Evolutionary conservation across 148 eudicot genomes (phyloP).

Genomic region (Rhododendron simsii): DNA sequence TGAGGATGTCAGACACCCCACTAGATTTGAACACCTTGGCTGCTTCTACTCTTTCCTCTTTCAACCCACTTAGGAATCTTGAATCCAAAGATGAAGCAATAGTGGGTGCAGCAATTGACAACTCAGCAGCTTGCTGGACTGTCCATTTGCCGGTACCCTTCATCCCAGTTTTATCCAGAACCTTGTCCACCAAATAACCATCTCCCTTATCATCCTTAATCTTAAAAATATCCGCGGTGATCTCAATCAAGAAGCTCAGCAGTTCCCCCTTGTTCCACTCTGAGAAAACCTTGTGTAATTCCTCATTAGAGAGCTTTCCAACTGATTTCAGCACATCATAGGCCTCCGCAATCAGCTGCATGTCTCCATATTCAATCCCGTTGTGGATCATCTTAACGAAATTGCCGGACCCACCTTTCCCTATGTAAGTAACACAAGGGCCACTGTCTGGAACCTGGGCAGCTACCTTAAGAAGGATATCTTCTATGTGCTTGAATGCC

Average conservation of each 20-base stretch:
- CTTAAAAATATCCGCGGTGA: conserved; percentile 81
- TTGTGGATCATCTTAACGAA: conserved; percentile 89
- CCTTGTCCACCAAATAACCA: conserved; percentile 80
- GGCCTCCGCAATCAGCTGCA: conserved; percentile 91
- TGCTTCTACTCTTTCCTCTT: conserved; percentile 81
- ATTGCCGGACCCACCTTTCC: conserved; percentile 85
- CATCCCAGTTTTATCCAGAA: conserved; percentile 91
- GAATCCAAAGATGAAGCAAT: conserved; percentile 86
- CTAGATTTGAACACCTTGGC: conserved; percentile 64
- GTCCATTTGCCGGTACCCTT: conserved; percentile 98
- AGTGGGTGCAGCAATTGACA: conserved; percentile 83
- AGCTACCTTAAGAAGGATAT: conserved; percentile 78
- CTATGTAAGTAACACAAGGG: conserved; percentile 89
- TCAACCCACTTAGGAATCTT: conserved; percentile 77
- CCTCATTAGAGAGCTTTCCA: conserved; percentile 89
- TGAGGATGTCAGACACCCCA: conserved; percentile 44
- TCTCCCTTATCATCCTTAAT: conserved; percentile 79
- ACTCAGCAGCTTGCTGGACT: conserved; percentile 90
- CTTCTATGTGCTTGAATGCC: conserved; percentile 84
- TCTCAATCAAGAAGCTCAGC: conserved; percentile 77
- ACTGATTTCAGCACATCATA: conserved; percentile 80
- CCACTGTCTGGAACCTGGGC: conserved; percentile 92
- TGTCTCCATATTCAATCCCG: conserved; percentile 89
- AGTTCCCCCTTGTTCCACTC: conserved; percentile 96
- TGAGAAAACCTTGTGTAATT: conserved; percentile 62